Evolutionary conservation across 768 basidiomycete genomes (phyloP).

Genomic region (Lentinula lateritia): DNA sequence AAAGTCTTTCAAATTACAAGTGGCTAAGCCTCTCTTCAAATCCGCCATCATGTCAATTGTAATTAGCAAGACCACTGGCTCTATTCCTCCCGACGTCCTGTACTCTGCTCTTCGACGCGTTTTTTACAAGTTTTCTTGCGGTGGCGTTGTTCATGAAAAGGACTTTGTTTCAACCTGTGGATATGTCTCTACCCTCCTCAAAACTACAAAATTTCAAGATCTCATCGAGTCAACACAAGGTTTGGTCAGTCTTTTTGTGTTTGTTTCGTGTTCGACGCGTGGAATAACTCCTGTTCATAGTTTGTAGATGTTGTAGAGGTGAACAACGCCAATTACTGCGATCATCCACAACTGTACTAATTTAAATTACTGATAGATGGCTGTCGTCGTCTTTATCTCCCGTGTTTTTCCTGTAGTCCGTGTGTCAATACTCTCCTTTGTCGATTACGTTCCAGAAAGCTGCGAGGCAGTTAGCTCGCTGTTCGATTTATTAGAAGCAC

Average conservation of each 20-base stretch:
- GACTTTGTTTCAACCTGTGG: neutral
- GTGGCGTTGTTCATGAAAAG: neutral
- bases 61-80: neutral
- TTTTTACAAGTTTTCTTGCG: neutral
- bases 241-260: neutral
- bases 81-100: neutral
- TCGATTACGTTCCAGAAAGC: neutral
- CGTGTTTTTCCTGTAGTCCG: neutral
- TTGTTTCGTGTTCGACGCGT: neutral
- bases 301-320: slow-evolving; percentile 4
- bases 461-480: neutral
- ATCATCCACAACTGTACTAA: neutral
- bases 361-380: neutral
- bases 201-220: neutral
- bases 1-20: neutral
- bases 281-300: neutral
- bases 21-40: neutral
- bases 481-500: neutral
- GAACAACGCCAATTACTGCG: neutral
- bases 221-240: neutral
- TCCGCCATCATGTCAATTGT: neutral
- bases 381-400: neutral
- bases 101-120: neutral
- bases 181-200: neutral
- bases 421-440: neutral